These are phyloP conservation scores for Hymenoscyphus fraxineus DNA, from an alignment of 2,329 filamentous ascomycete genomes.

Conservation along the genomic window DNA sequence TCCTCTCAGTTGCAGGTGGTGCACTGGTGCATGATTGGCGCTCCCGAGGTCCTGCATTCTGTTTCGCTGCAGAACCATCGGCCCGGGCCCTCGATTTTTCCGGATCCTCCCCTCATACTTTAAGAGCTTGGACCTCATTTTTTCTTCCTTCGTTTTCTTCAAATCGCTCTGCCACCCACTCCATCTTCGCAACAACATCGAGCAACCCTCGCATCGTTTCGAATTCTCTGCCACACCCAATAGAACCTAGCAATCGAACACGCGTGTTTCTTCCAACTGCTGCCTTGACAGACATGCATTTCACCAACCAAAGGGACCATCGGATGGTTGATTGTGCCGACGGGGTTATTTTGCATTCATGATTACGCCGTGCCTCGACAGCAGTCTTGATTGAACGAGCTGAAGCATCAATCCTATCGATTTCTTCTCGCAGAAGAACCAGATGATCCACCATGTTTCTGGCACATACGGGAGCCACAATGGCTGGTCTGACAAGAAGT, in stretches of 20 bases:
- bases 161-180: background rate
- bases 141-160: background rate
- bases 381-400: background rate
- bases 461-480: background rate
- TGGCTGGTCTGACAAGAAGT: background rate
- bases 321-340: conserved; percentile 1
- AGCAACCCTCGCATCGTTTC: background rate
- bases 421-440: background rate
- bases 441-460: background rate
- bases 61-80: background rate
- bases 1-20: too few relatives aligned
- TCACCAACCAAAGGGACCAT: background rate
- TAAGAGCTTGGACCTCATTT: background rate
- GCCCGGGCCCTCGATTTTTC: background rate
- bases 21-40: background rate
- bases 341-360: background rate
- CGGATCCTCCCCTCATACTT: background rate
- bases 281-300: background rate
- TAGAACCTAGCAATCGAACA: background rate
- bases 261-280: background rate
- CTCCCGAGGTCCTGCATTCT: background rate
- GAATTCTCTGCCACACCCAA: background rate
- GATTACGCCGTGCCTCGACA: background rate
- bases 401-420: background rate
- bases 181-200: background rate